Conservation (phyloP, 768 basidiomycete genomes). For the Melanogaster broomeanus region DNA sequence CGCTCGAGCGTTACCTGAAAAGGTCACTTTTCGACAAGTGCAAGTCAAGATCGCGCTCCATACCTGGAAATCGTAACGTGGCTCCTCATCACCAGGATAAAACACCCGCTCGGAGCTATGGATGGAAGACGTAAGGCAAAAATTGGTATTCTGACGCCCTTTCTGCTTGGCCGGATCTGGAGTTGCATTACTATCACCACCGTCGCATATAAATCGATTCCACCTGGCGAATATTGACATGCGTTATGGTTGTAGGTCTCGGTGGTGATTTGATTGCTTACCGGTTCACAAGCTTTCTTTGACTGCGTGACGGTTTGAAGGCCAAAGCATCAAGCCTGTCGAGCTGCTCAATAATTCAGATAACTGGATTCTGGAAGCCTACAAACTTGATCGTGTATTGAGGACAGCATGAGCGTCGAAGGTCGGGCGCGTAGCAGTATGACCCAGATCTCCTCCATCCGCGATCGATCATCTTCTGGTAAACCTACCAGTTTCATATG, state of each 20-base stretch:
- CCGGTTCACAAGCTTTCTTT: slow-evolving; percentile 76
- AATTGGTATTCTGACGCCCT: slow-evolving; percentile 20
- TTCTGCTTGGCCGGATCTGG: slow-evolving; percentile 11
- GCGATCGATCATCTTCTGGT: slow-evolving; percentile 81
- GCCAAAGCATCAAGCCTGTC: slow-evolving; percentile 62
- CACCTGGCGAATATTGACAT: slow-evolving; percentile 47
- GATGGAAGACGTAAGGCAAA: slow-evolving; percentile 49
- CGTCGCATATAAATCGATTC: slow-evolving; percentile 65
- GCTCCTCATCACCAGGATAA: slow-evolving; percentile 22
- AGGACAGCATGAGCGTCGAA: slow-evolving; percentile 83
- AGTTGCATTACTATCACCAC: slow-evolving; percentile 31
- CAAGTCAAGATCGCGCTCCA: slow-evolving; percentile 1
- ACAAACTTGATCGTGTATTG: slow-evolving; percentile 90
- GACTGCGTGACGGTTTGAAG: slow-evolving; percentile 73
- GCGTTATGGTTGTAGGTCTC: not conserved
- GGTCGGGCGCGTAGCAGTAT: slow-evolving; percentile 88
- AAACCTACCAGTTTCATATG: slow-evolving; percentile 57
- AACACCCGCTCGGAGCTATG: slow-evolving; percentile 55
- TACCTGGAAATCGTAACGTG: slow-evolving; percentile 65
- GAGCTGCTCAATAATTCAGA: slow-evolving; percentile 13
- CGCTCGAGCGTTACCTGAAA: slow-evolving; percentile 73
- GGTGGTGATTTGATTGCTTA: slow-evolving; percentile 27
- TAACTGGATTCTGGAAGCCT: slow-evolving; percentile 7
- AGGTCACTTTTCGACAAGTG: not conserved
- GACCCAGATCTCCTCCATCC: slow-evolving; percentile 85